phyloP scores from a whole-genome alignment of 495 filamentous ascomycete species.

The Annulohypoxylon moriforme region DNA sequence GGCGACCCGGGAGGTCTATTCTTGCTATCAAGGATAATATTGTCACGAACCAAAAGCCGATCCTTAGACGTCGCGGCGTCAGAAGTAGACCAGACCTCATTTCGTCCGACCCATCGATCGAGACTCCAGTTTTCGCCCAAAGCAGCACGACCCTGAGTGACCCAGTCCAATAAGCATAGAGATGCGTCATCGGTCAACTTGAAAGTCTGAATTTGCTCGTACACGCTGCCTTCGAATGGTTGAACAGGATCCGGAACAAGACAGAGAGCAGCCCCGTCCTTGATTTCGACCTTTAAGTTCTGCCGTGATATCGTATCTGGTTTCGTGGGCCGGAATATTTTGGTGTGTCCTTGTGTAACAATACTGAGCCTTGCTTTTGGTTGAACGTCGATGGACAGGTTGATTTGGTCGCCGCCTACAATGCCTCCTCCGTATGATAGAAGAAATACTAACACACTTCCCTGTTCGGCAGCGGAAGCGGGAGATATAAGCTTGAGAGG shows the following conservation, averaged over 20 bases:
- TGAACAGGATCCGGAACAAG: slow-evolving; percentile 96
- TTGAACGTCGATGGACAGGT: slow-evolving; percentile 75
- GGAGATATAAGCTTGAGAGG: slow-evolving; percentile 92
- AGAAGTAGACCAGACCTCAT: slow-evolving; percentile 78
- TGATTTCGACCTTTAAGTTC: slow-evolving; percentile 70
- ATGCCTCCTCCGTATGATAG: slow-evolving; percentile 96
- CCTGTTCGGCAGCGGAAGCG: slow-evolving; percentile 60
- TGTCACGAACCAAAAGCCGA: slow-evolving; percentile 82
- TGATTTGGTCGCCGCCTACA: slow-evolving; percentile 83
- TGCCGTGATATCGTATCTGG: slow-evolving; percentile 73
- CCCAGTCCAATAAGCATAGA: slow-evolving; percentile 91
- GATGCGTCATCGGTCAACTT: slow-evolving; percentile 67
- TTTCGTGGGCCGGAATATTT: slow-evolving; percentile 84
- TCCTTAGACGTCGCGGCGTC: slow-evolving; percentile 46
- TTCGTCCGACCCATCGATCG: slow-evolving; percentile 77
- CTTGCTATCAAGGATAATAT: slow-evolving; percentile 75
- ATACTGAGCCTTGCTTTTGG: slow-evolving; percentile 76
- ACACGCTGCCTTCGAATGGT: slow-evolving; percentile 82
- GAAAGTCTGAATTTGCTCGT: slow-evolving; percentile 85
- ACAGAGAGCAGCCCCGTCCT: slow-evolving; percentile 74
- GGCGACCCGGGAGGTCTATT: slow-evolving; percentile 42
- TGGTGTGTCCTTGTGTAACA: slow-evolving; percentile 94
- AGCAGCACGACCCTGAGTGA: slow-evolving; percentile 84
- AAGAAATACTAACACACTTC: slow-evolving; percentile 79
- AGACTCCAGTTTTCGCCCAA: slow-evolving; percentile 93